Percentiles rank a stretch among this genome's conserved stretches.
These are phyloP conservation scores for Croton laevigatus DNA, from an alignment of 441 rosid species.

Conservation along the genomic window DNA sequence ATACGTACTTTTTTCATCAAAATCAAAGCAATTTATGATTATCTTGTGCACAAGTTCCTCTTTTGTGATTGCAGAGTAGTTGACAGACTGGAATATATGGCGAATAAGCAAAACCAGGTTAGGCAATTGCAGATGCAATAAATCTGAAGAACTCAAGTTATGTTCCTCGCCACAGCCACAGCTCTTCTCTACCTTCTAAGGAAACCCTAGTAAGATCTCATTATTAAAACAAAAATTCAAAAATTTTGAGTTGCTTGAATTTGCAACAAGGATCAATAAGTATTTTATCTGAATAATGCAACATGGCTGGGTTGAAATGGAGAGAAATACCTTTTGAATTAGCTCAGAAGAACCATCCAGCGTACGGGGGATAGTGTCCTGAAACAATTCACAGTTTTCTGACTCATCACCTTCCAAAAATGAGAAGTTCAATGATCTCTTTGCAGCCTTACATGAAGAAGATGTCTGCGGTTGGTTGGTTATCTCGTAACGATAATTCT, in stretches of 20 bases:
- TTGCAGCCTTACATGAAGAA: slow-evolving; percentile 35
- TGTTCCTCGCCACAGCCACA: slow-evolving; percentile 9
- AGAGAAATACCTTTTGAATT: slow-evolving; percentile 27
- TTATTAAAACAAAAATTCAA: background rate
- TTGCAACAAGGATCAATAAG: background rate
- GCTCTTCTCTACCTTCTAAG: slow-evolving; percentile 23
- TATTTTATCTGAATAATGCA: background rate
- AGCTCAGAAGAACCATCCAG: slow-evolving; percentile 12
- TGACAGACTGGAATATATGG: slow-evolving; percentile 32
- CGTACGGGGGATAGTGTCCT: slow-evolving; percentile 10
- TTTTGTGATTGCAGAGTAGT: slow-evolving; percentile 41
- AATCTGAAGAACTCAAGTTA: slow-evolving; percentile 6
- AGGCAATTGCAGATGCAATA: slow-evolving; percentile 24
- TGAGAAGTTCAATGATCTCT: slow-evolving; percentile 45
- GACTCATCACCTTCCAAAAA: slow-evolving; percentile 22
- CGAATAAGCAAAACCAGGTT: slow-evolving; percentile 39
- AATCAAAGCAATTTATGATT: slow-evolving; percentile 37
- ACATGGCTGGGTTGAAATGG: background rate
- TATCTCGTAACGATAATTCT: slow-evolving; percentile 21
- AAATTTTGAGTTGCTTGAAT: background rate
- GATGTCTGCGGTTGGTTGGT: slow-evolving; percentile 18
- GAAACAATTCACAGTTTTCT: slow-evolving; percentile 13
- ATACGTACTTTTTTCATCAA: slow-evolving; percentile 33
- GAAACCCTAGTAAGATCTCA: background rate
- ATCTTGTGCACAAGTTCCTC: slow-evolving; percentile 58